Evolutionary conservation across 331 rosid species (phyloP).

Genomic region (Phaseolus coccineus): DNA sequence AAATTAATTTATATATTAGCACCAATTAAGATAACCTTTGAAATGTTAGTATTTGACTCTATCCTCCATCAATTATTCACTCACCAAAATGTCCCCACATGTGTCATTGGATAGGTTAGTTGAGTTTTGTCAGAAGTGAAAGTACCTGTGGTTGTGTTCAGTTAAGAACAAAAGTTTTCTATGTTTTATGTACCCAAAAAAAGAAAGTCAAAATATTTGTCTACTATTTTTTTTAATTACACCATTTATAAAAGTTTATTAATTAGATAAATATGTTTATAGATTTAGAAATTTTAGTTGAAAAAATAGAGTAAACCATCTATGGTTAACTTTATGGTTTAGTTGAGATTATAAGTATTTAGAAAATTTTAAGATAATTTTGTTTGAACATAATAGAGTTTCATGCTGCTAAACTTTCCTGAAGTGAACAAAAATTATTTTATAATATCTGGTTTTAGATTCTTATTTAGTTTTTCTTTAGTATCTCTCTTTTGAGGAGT

Average conservation of each 20-base stretch:
- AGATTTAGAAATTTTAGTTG: neutral
- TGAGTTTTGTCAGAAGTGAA: neutral
- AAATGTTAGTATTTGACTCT: no score
- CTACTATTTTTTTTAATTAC: neutral
- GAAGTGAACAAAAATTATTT: no score
- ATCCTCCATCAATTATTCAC: neutral
- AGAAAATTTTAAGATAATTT: no score
- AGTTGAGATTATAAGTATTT: no score
- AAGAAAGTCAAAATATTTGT: neutral
- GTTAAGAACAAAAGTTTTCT: neutral
- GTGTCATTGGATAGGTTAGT: neutral
- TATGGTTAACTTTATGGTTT: no score
- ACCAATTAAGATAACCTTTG: no score
- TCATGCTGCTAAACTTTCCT: no score
- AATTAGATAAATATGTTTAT: no score
- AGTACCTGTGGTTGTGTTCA: neutral
- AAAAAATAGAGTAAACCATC: neutral
- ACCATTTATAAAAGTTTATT: no score
- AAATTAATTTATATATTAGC: no score
- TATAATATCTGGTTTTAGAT: neutral
- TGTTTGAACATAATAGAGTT: no score
- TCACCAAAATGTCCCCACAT: neutral
- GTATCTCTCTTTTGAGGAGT: no score
- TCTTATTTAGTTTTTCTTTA: neutral
- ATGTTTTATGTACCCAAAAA: neutral